phyloP scores from a whole-genome alignment of 2,329 filamentous ascomycete species.

The Apiospora phragmitis region DNA sequence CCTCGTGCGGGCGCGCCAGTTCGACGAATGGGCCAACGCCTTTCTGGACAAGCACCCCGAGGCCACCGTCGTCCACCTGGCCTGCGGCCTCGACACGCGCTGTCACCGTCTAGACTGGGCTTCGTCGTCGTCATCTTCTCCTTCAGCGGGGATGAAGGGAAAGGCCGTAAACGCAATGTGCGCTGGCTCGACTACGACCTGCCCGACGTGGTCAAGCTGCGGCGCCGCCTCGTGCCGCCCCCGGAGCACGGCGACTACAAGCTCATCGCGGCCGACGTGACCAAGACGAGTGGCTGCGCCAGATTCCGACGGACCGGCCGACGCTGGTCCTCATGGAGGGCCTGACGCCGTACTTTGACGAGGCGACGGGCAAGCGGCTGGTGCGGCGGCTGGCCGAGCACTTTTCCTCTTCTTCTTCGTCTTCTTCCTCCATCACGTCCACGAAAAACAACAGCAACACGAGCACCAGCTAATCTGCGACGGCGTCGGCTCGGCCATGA shows the following conservation, averaged over 20 bases:
- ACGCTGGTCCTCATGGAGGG: constrained; percentile 35
- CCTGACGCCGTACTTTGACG: constrained; percentile 31
- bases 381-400: constrained; percentile 24
- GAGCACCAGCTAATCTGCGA: constrained; percentile 30
- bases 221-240: constrained; percentile 25
- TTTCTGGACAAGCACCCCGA: constrained; percentile 26
- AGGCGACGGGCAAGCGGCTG: constrained; percentile 24
- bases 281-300: constrained; percentile 29
- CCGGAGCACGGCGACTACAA: constrained; percentile 26
- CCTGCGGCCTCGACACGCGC: constrained; percentile 28
- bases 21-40: constrained; percentile 26
- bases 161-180: constrained; percentile 14
- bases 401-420: constrained; percentile 18
- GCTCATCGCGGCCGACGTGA: constrained; percentile 27
- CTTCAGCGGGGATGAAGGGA: neutral
- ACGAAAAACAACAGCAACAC: neutral
- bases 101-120: constrained; percentile 26
- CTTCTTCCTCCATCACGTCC: too few species aligned
- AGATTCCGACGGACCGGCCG: constrained; percentile 27
- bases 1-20: constrained; percentile 11
- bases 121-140: neutral
- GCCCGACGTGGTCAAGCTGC: constrained; percentile 34
- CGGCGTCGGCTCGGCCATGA: constrained; percentile 20
- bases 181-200: constrained; percentile 38
- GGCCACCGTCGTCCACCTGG: constrained; percentile 19